phyloP scores from a whole-genome alignment of 2,329 filamentous ascomycete species.

The Lachnellula arida region DNA sequence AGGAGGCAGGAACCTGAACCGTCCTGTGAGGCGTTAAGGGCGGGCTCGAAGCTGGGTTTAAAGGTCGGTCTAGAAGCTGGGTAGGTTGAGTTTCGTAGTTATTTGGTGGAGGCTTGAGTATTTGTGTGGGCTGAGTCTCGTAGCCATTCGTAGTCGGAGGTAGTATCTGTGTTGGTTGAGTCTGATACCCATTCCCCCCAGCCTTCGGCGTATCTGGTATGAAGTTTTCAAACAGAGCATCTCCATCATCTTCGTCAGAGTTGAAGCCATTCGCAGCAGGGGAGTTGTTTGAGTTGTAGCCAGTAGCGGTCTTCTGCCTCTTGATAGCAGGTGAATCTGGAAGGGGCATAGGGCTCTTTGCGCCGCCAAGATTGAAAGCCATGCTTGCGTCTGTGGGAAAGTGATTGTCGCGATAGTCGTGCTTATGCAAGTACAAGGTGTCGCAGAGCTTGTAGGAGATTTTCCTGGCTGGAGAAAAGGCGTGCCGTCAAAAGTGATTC shows the following conservation, averaged over 20 bases:
- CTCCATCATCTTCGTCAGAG: conserved; percentile 41
- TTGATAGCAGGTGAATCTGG: conserved; percentile 28
- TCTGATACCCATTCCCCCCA: not conserved
- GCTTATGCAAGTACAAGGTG: not conserved
- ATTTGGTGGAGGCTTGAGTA: conserved; percentile 19
- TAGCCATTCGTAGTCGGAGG: conserved; percentile 19
- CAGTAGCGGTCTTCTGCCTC: conserved; percentile 30
- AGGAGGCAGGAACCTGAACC: conserved; percentile 86
- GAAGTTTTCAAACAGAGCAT: conserved; percentile 44
- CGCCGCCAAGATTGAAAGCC: conserved; percentile 15
- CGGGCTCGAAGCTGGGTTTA: conserved; percentile 24
- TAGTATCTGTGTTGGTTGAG: not conserved
- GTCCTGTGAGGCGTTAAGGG: conserved; percentile 30
- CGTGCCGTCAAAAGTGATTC: not conserved
- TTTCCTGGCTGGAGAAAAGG: not conserved
- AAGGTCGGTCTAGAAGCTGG: not conserved
- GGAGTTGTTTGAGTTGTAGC: conserved; percentile 26
- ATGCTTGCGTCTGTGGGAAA: conserved; percentile 9
- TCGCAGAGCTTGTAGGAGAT: not conserved
- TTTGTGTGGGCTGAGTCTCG: conserved; percentile 40
- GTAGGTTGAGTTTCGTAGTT: conserved; percentile 15
- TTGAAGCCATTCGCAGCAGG: conserved; percentile 27
- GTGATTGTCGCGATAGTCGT: not conserved
- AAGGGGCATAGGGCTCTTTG: conserved; percentile 3
- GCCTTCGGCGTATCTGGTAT: conserved; percentile 29